These are phyloP conservation scores for Gonapodya prolifera DNA, from an alignment of 192 early-diverging fungal genomes.

Conservation along the genomic window DNA sequence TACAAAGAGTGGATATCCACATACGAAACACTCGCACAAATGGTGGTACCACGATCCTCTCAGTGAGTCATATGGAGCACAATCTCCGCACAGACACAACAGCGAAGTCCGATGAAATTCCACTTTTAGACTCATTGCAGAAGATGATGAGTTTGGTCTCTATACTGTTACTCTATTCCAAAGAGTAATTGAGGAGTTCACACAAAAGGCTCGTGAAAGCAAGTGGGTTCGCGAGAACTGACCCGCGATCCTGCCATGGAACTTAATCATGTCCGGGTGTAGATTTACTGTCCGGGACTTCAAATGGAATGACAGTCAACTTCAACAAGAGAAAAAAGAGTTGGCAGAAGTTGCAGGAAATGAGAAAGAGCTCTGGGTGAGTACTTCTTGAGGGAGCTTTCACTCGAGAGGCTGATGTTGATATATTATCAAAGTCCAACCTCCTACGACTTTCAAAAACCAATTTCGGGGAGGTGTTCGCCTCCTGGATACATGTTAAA, in stretches of 20 bases:
- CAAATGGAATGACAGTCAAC: slow-evolving; percentile 72
- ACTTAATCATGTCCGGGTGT: slow-evolving; percentile 9
- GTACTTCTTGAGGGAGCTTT: neutral
- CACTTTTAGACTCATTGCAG: slow-evolving; percentile 60
- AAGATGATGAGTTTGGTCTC: slow-evolving; percentile 91
- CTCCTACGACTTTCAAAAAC: slow-evolving; percentile 78
- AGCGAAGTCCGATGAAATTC: neutral
- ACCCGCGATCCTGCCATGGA: neutral
- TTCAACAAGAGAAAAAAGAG: slow-evolving; percentile 42
- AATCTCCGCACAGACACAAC: too few species aligned
- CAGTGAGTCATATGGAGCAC: slow-evolving; percentile 45
- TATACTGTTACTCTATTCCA: slow-evolving; percentile 88
- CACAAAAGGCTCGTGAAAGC: slow-evolving; percentile 73
- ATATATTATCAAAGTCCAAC: slow-evolving; percentile 27
- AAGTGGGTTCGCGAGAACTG: slow-evolving; percentile 32
- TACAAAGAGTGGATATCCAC: slow-evolving; percentile 70
- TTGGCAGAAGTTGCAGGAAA: slow-evolving; percentile 54
- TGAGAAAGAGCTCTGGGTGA: slow-evolving; percentile 58
- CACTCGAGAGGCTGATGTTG: neutral
- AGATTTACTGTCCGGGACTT: slow-evolving; percentile 93
- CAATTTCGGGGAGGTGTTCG: slow-evolving; percentile 87
- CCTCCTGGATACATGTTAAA: slow-evolving; percentile 91
- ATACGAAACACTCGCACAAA: slow-evolving; percentile 84
- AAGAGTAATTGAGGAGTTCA: slow-evolving; percentile 80
- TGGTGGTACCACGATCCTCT: slow-evolving; percentile 93